Base-by-base conservation (phyloP, 345 rosid species). In the Mallotus nudiflorus region DNA sequence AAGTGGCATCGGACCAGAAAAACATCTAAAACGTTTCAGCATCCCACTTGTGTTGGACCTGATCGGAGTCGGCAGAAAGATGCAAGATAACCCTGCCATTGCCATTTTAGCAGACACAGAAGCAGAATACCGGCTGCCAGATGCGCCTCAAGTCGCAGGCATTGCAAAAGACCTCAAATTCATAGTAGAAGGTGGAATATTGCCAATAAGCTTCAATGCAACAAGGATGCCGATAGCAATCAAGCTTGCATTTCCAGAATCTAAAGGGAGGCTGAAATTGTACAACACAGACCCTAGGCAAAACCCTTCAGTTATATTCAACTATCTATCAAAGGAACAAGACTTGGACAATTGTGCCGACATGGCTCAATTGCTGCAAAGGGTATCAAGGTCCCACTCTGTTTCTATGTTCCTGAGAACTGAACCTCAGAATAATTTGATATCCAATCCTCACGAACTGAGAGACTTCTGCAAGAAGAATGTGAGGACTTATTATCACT, bases 111-210 rank as follows among this genome's bases (percentile, higher is more conserved):
- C 78, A 1, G 86, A 85, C 19, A 68, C 77, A 18, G 31, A 62
- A 49, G 83, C 88, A 0, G 81, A 77, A 71, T 75, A 73, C 35
- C 78, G 87, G 58, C 77, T 80, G 35, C 88, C 87, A 0, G 92
- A 88, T 57, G 75, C 92, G 24, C 96, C 97, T 48, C 92, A 80
- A 81, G 87, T 85, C 0, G 84, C 82, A 31, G 93, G 96, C 4
- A 86, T 88, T 42, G 78, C 90, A 51, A 69, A 77, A 62, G 85
- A 76, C 45, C 82, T 67, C 78, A 85, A 74, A 50, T 83, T 77
- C 83, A 85, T 93, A 50, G 55, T 89, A 33, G 82, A 89, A 75
- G 85, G 84, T 0, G 84, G 83, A 37, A 77, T 85, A 65, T 27
- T 86, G 20, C 91, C 92, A 2, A 73, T 62, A 4, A 80, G 81